Conservation (phyloP, 2,329 filamentous ascomycete species). For the Uncinocarpus reesii region DNA sequence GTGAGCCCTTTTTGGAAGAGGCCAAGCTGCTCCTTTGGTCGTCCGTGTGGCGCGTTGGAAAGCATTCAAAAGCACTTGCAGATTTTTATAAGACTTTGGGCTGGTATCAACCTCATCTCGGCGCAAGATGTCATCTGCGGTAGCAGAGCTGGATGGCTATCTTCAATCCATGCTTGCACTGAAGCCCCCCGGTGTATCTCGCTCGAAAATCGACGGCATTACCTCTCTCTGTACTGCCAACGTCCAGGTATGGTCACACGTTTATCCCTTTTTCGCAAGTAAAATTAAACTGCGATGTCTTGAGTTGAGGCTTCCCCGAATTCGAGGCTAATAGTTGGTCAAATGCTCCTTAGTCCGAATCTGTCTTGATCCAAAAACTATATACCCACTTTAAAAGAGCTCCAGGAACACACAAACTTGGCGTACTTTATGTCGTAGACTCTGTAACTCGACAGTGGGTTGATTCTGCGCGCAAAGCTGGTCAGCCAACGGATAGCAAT, state of each 20-base stretch:
- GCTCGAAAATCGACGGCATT: slow-evolving; percentile 78
- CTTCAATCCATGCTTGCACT: slow-evolving; percentile 84
- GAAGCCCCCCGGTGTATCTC: slow-evolving; percentile 89
- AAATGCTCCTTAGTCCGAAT: slow-evolving; percentile 61
- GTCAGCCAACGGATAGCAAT: slow-evolving; percentile 68
- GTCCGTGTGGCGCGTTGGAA: background rate
- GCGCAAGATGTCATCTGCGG: slow-evolving; percentile 61
- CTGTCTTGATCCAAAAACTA: slow-evolving; percentile 87
- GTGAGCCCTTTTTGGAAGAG: background rate
- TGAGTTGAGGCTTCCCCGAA: background rate
- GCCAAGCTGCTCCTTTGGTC: background rate
- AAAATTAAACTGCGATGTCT: background rate
- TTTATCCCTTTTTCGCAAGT: slow-evolving; percentile 10
- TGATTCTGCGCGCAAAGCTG: slow-evolving; percentile 80
- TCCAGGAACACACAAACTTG: slow-evolving; percentile 89
- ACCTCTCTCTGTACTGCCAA: slow-evolving; percentile 81
- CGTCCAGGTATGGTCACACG: slow-evolving; percentile 61
- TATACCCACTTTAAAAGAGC: slow-evolving; percentile 96
- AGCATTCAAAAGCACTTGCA: background rate
- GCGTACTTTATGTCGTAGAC: slow-evolving; percentile 99
- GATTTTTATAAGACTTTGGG: background rate
- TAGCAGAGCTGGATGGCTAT: slow-evolving; percentile 81
- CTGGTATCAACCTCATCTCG: slow-evolving; percentile 8
- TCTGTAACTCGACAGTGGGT: slow-evolving; percentile 98
- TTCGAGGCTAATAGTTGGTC: slow-evolving; percentile 17